Conservation (phyloP, 1,284 basidiomycete genomes). For the Cutaneotrichosporon curvatum region DNA sequence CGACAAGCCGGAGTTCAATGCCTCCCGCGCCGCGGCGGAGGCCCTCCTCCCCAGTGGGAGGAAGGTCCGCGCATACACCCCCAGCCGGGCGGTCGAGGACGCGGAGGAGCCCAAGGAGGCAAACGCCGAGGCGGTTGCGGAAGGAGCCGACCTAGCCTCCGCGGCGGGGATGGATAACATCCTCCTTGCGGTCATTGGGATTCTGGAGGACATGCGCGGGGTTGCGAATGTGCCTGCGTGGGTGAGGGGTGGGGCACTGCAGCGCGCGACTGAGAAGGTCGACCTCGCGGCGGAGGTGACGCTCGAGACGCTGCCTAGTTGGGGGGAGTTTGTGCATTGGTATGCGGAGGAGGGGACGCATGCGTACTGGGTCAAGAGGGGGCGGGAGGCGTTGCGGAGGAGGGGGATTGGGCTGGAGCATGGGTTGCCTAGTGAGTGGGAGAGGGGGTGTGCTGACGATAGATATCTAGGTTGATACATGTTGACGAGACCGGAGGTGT, state of each 20-base stretch:
- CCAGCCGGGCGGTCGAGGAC: no score
- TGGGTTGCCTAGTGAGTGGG: constrained; percentile 13
- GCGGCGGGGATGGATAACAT: constrained; percentile 27
- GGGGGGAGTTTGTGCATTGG: constrained; percentile 31
- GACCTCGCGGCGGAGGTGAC: constrained; percentile 4
- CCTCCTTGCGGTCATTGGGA: constrained; percentile 41
- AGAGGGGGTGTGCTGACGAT: no score
- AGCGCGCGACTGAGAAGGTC: not conserved
- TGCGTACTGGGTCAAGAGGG: constrained; percentile 26
- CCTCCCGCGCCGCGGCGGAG: not conserved
- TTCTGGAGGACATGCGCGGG: constrained; percentile 33
- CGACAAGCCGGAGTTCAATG: constrained; percentile 22
- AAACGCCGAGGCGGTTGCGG: not conserved
- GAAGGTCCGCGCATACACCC: no score
- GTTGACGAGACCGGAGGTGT: no score
- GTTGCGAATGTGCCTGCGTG: constrained; percentile 41
- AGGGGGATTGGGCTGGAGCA: constrained; percentile 30
- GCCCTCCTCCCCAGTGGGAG: not conserved
- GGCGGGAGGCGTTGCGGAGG: constrained; percentile 23
- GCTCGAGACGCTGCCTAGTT: constrained; percentile 28
- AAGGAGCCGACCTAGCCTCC: not conserved
- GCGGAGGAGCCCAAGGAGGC: not conserved
- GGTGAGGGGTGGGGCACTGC: constrained; percentile 37
- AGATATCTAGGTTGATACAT: no score
- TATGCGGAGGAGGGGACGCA: constrained; percentile 9